Base-by-base conservation (phyloP, 257 asterid genomes). In the Penstemon eatonii region DNA sequence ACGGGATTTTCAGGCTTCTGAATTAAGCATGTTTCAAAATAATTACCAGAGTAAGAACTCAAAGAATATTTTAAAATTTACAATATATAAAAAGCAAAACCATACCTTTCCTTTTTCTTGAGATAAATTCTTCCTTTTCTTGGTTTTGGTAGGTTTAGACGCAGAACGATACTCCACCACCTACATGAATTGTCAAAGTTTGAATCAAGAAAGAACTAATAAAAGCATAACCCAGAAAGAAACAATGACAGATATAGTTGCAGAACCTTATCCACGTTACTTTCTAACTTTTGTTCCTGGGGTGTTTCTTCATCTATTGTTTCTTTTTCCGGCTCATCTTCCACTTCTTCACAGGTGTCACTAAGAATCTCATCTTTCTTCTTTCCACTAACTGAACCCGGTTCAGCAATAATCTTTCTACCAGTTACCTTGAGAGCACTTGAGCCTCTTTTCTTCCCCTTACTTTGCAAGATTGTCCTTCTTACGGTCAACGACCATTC, bases 51-150 rank as follows among this genome's bases (percentile, higher is more conserved):
- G 45, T 40, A 68, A 11, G 69, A 66, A 79, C 53, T 63, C 18
- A 63, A 58, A 71, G 50, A 25, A 25, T 25, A 25, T 25, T 25
- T 25, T 25, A 40, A 40, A 63, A 68, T 45, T 50, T 51, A 75
- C 49, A 41, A 42, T 38, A 15, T 43, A 43, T 12, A 63, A 15
- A 64, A 46, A 44, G 73, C 54, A 40, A 18, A 46, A 58, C 8
- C 52, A 49, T 81, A 83, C 94, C 88, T 77, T 76, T 60, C 71
- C 83, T 68, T 68, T 78, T 41, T 69, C 75, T 49, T 33, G 45
- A n/a, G 61, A 12, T 6, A 8, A 33, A 59, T 77, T 79, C 69
- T 60, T 73, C 33, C 5, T 46, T 51, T 37, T 18, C 76, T 70
- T 78, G 60, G 80, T 47, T 67, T 64, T 78, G 59, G 76, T 64